Evolutionary conservation across 2,329 filamentous ascomycete species (phyloP), one percentile per base, ranked within the genome.

Genomic region (Pestalotiopsis sp.): DNA sequence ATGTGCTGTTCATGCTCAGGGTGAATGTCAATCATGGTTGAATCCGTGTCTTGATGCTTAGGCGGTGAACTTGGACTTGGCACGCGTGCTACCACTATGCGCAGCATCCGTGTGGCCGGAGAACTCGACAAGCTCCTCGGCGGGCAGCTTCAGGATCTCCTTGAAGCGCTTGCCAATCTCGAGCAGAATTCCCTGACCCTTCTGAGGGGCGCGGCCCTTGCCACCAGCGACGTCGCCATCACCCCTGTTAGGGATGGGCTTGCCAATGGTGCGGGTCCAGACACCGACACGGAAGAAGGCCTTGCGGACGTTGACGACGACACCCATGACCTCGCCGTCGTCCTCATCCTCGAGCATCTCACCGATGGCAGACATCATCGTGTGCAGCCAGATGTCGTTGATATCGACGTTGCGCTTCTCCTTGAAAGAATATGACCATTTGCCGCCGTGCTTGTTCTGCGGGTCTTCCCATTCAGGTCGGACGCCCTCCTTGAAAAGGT

Each of bases 361-460:
- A 77, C 96, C 96, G 73, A 99, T 98, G 67, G 94, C 96, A 39
- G 92, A 90, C 75, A 99, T 91, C 91, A 99, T 97, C 71, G 97
- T 93, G 80, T 98, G 93, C 69, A 99, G 90, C 96, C 96, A 99
- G 66, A 97, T 88, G 68, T 95, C 92, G 79, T 99, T 95, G 80
- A 98, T 97, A 75, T 95, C 93, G 79, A 97, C 88, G 73, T 86
- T 89, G 77, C 92, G 91, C 89, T 97, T 98, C 75, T 98, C 94
- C 86, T 97, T 97, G 90, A 97, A 98, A 77, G 93, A 92, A 84
- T 97, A 98, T 30, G 95, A 94, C 96, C 96, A 99, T 84, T 98
- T 98, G 83, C 96, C 96, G 75, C 96, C 96, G 80, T 98, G 94
- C 88, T 98, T 99, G 86, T 99, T 99, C 85, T 98, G 94, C 30